A percentile compares a stretch with the other conserved stretches of the same genome.
Evolutionary conservation across 1,284 basidiomycete genomes (phyloP).

Genomic region (Ustilago trichophora): DNA sequence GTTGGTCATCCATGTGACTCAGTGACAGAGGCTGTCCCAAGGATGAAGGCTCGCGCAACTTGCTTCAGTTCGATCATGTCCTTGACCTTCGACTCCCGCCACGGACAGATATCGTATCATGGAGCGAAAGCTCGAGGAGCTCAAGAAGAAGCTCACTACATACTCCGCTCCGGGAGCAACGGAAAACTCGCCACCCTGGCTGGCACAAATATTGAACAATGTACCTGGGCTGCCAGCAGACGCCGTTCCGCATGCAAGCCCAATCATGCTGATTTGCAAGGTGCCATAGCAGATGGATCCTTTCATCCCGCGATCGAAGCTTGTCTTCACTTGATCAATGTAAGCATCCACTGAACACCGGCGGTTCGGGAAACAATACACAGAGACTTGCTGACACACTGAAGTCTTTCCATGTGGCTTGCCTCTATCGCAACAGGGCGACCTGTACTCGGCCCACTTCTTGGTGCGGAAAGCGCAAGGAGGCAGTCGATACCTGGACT

Average conservation of each 20-base stretch:
- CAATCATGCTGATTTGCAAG: conserved; percentile 16
- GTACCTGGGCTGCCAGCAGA: conserved; percentile 13
- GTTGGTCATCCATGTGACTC: too few species aligned
- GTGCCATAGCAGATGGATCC: conserved; percentile 11
- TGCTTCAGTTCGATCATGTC: too few species aligned
- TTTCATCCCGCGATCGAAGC: conserved; percentile 27
- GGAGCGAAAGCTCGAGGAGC: conserved; percentile 4
- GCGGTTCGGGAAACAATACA: too few species aligned
- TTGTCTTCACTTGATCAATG: conserved; percentile 33
- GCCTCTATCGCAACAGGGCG: conserved; percentile 3
- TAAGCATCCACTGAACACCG: too few species aligned
- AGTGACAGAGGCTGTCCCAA: too few species aligned
- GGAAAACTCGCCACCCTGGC: conserved; percentile 5
- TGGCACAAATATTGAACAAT: conserved; percentile 2
- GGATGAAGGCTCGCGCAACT: too few species aligned
- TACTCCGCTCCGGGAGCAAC: too few species aligned
- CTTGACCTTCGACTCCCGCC: too few species aligned
- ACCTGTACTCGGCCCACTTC: conserved; percentile 38
- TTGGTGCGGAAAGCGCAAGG: conserved; percentile 37
- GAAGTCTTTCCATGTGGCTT: too few species aligned
- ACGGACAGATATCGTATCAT: background rate
- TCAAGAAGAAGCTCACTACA: background rate
- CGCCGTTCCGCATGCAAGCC: conserved; percentile 17
- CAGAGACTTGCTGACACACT: background rate
- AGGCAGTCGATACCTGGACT: conserved; percentile 31